Percentiles rank a stretch among this genome's conserved stretches.
Evolutionary conservation across 345 rosid genomes (phyloP).

Genomic region (Eucalyptus dawsonii): DNA sequence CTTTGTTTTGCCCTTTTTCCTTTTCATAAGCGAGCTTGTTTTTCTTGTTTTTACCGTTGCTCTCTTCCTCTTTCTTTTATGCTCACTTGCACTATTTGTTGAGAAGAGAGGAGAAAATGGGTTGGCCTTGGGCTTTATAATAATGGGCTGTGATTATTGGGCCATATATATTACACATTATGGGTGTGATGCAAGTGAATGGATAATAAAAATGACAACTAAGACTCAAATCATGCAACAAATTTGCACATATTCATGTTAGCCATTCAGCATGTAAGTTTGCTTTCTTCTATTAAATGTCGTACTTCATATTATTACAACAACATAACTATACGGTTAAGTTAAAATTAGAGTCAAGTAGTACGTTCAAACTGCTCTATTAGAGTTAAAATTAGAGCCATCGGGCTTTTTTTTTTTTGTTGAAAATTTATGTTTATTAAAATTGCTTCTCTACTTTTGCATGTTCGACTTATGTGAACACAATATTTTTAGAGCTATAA

Average conservation of each 20-base stretch:
- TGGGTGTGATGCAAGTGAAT: neutral
- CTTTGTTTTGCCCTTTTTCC: neutral
- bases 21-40: neutral
- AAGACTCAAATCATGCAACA: neutral
- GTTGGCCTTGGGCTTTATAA: neutral
- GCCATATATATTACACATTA: neutral
- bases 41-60: neutral
- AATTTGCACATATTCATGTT: neutral
- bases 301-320: neutral
- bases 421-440: neutral
- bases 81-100: neutral
- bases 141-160: neutral
- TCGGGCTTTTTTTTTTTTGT: neutral
- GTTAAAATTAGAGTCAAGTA: neutral
- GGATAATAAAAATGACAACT: neutral
- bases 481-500: neutral
- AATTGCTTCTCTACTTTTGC: neutral
- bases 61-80: neutral
- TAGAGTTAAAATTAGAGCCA: neutral
- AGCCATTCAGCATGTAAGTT: neutral
- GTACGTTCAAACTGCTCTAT: neutral
- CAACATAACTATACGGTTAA: neutral
- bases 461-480: neutral
- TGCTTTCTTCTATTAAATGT: neutral
- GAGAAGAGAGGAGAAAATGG: neutral